Percentiles rank a stretch among this genome's conserved stretches.
phyloP scores from a whole-genome alignment of 73 alveolate species.

The Tetrahymena malaccensis region DNA sequence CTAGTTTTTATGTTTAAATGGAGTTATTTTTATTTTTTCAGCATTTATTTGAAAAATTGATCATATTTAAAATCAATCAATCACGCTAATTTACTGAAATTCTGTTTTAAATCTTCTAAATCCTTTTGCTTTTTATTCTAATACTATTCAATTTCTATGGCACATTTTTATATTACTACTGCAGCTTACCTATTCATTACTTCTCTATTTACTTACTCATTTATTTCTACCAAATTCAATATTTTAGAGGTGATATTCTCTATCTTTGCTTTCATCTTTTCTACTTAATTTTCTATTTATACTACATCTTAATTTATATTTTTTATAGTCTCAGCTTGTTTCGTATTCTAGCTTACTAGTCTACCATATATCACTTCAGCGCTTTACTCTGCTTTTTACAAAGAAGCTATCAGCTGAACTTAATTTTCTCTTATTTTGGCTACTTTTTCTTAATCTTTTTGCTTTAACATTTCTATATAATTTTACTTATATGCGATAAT shows the following conservation, averaged over 20 bases:
- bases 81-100: not conserved
- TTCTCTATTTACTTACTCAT: not conserved
- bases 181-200: not conserved
- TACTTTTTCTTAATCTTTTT: not conserved
- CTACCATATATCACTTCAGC: not conserved
- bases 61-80: not conserved
- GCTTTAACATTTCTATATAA: not conserved
- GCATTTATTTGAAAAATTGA: not conserved
- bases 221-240: not conserved
- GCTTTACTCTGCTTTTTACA: not conserved
- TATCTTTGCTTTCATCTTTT: not conserved
- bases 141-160: not conserved
- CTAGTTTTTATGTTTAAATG: not conserved
- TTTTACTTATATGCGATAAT: not conserved
- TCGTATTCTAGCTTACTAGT: not conserved
- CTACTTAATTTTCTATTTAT: not conserved
- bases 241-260: not conserved
- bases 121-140: not conserved
- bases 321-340: not conserved
- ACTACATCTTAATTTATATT: not conserved
- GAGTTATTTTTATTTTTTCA: not conserved
- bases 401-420: not conserved
- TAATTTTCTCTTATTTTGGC: not conserved
- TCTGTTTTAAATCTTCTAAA: not conserved
- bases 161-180: not conserved